These are phyloP conservation scores for Paratrimastix pyriformis DNA, from an alignment of 78 protist genomes.

Conservation along the genomic window DNA sequence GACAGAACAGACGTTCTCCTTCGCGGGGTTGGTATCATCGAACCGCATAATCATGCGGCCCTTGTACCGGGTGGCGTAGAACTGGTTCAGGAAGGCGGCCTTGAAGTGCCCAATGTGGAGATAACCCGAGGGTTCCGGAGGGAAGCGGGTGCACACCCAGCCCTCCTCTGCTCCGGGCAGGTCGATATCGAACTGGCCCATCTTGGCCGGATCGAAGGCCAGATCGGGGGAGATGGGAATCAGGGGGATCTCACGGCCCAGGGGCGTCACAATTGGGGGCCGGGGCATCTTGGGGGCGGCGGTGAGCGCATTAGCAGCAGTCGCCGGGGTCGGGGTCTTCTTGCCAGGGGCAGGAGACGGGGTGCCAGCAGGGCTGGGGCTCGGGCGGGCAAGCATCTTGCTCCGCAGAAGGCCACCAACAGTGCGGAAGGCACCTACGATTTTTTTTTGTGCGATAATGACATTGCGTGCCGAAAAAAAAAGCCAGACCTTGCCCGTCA, in stretches of 20 bases:
- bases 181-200: conserved; percentile 23
- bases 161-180: conserved; percentile 68
- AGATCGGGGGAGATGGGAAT: too few relatives aligned
- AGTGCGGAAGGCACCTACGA: background rate
- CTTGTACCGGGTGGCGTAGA: conserved; percentile 64
- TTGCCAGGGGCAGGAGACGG: background rate
- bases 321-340: background rate
- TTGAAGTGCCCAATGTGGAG: conserved; percentile 97
- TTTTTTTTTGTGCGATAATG: background rate
- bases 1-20: too few relatives aligned
- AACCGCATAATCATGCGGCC: conserved; percentile 78
- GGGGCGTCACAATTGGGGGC: background rate
- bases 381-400: too few relatives aligned
- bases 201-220: too few relatives aligned
- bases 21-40: conserved; percentile 98
- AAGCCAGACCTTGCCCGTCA: too few relatives aligned
- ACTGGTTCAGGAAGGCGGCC: conserved; percentile 83
- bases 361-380: background rate
- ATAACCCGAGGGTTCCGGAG: conserved; percentile 98
- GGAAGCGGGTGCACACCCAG: conserved; percentile 93
- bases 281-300: background rate
- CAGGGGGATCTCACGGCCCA: too few relatives aligned
- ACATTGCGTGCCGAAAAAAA: background rate
- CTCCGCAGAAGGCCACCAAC: background rate
- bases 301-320: background rate